Conservation (phyloP, 805 yeast genomes). For the Yarrowia sp. region DNA sequence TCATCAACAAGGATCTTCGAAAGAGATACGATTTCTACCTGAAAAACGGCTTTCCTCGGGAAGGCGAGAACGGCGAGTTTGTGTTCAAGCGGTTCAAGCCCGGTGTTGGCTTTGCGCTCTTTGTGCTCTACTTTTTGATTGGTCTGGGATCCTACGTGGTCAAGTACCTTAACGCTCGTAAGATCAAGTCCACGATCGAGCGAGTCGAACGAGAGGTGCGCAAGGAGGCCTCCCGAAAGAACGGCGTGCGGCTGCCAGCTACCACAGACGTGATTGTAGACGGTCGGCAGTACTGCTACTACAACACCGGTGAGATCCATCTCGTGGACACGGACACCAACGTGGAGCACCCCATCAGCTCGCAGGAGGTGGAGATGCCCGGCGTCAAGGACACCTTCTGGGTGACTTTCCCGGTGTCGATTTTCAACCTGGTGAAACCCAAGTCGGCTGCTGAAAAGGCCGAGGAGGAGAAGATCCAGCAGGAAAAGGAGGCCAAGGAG, state of each 20-base stretch:
- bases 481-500: constrained; percentile 30
- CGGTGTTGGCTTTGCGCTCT: constrained; percentile 59
- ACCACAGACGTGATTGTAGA: constrained; percentile 33
- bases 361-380: constrained; percentile 48
- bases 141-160: constrained; percentile 66
- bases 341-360: constrained; percentile 47
- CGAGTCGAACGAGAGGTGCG: constrained; percentile 39
- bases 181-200: constrained; percentile 39
- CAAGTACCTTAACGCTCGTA: constrained; percentile 52
- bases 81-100: constrained; percentile 69
- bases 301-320: constrained; percentile 47
- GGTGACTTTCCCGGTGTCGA: constrained; percentile 44
- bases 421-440: constrained; percentile 42
- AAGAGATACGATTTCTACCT: constrained; percentile 86
- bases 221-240: constrained; percentile 37
- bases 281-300: constrained; percentile 38
- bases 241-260: constrained; percentile 31
- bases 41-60: constrained; percentile 83
- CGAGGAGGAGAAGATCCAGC: constrained; percentile 10
- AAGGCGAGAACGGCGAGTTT: constrained; percentile 71
- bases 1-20: constrained; percentile 65
- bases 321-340: constrained; percentile 46
- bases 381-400: constrained; percentile 49
- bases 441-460: constrained; percentile 37
- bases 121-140: constrained; percentile 59